A percentile compares a stretch with the other conserved stretches of the same genome.
phyloP scores from a whole-genome alignment of 257 asterid species.

The Lycium ferocissimum region DNA sequence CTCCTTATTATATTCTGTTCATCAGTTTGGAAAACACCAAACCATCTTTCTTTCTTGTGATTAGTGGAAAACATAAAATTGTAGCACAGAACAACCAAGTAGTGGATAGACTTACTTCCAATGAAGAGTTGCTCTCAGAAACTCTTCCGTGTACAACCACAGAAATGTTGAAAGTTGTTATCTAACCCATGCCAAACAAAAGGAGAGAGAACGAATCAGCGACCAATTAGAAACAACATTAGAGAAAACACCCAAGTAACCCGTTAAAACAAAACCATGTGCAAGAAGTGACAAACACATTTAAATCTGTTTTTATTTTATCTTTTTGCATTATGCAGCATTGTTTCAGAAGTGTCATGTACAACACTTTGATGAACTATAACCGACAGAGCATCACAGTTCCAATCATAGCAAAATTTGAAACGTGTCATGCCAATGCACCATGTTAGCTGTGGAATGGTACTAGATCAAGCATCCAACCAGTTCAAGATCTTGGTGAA shows the following conservation, averaged over 20 bases:
- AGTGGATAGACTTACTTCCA: slow-evolving; percentile 54
- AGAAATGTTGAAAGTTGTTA: slow-evolving; percentile 85
- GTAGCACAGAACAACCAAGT: not conserved
- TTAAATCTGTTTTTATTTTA: not conserved
- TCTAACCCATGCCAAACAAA: slow-evolving; percentile 32
- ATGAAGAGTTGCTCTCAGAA: slow-evolving; percentile 63
- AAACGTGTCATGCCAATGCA: not conserved
- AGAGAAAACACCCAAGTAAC: not conserved
- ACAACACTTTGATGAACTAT: not conserved
- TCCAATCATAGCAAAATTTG: not conserved
- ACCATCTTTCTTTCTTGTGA: not conserved
- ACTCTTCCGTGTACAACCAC: slow-evolving; percentile 84
- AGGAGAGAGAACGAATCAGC: not conserved
- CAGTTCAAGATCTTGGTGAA: slow-evolving; percentile 4
- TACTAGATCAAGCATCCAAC: not conserved
- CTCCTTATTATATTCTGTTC: not conserved
- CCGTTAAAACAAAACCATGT: not conserved
- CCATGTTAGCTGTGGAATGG: not conserved
- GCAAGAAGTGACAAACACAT: not conserved
- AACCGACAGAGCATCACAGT: not conserved
- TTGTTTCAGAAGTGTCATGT: not conserved
- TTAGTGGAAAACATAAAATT: not conserved
- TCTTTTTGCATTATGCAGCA: not conserved
- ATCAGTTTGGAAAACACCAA: not conserved
- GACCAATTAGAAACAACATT: not conserved